A percentile compares a stretch with the other conserved stretches of the same genome.
Evolutionary conservation across 371 early-diverging fungal genomes (phyloP).

Genomic region (Mucor racemosus): DNA sequence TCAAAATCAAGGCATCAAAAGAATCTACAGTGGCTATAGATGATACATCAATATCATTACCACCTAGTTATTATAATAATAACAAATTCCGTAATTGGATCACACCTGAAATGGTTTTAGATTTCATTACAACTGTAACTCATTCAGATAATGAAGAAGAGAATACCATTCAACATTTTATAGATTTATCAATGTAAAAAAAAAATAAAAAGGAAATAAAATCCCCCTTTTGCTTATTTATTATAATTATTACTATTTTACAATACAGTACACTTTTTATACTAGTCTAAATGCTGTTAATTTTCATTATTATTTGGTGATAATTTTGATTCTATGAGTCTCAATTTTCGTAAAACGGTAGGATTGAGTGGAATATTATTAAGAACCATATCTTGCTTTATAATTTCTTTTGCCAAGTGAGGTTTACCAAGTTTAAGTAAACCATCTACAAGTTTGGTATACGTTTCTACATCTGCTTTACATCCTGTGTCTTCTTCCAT

Average conservation of each 20-base stretch:
- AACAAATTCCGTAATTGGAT: slow-evolving; percentile 21
- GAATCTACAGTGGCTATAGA: background rate
- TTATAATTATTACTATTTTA: background rate
- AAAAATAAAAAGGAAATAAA: slow-evolving; percentile 6
- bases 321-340: slow-evolving; percentile 8
- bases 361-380: slow-evolving; percentile 8
- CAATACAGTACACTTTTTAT: background rate
- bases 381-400: slow-evolving; percentile 21
- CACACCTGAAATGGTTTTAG: slow-evolving; percentile 27
- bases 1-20: slow-evolving; percentile 13
- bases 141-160: slow-evolving; percentile 27
- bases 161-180: slow-evolving; percentile 17
- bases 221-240: background rate
- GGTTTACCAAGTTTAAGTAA: slow-evolving; percentile 22
- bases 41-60: background rate
- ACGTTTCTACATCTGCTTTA: slow-evolving; percentile 26
- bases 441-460: slow-evolving; percentile 38
- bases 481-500: slow-evolving; percentile 35
- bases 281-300: background rate
- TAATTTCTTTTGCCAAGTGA: slow-evolving; percentile 26
- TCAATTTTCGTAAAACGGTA: background rate
- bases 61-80: background rate
- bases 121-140: slow-evolving; percentile 20
- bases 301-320: background rate
- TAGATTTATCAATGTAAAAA: slow-evolving; percentile 21